phyloP scores from a whole-genome alignment of 225 moss, liverwort and hornwort genomes.

The Physcomitrium patens region DNA sequence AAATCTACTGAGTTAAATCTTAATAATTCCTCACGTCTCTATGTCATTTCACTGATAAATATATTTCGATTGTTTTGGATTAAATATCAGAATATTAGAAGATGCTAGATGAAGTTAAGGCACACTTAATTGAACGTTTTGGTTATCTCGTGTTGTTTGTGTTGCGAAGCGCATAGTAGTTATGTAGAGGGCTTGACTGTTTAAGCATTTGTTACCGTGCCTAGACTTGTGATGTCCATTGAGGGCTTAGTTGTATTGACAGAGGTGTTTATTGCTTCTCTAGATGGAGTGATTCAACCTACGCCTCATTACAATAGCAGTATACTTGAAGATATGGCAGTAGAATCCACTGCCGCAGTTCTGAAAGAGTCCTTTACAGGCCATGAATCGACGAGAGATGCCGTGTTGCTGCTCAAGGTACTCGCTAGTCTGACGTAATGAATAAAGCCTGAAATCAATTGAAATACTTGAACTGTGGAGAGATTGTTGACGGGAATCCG shows the following conservation, averaged over 20 bases:
- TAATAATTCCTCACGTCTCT: too few relatives aligned
- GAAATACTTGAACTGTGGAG: neutral
- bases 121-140: too few relatives aligned
- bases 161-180: neutral
- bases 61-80: too few relatives aligned
- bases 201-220: neutral
- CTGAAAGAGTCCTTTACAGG: conserved; percentile 49
- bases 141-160: neutral
- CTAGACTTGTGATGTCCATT: neutral
- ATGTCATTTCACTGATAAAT: too few relatives aligned
- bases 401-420: conserved; percentile 85
- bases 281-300: conserved; percentile 64
- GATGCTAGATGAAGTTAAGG: too few relatives aligned
- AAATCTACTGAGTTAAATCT: too few relatives aligned
- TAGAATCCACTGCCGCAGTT: conserved; percentile 57
- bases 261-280: conserved; percentile 35
- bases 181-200: neutral
- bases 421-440: conserved; percentile 5
- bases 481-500: neutral
- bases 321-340: conserved; percentile 78
- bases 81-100: too few relatives aligned
- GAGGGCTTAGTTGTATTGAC: conserved; percentile 14
- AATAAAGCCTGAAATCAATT: conserved; percentile 8
- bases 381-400: conserved; percentile 57
- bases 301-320: conserved; percentile 86